Base-by-base conservation (phyloP, 2,329 filamentous ascomycete genomes). In the Beauveria bassiana region DNA sequence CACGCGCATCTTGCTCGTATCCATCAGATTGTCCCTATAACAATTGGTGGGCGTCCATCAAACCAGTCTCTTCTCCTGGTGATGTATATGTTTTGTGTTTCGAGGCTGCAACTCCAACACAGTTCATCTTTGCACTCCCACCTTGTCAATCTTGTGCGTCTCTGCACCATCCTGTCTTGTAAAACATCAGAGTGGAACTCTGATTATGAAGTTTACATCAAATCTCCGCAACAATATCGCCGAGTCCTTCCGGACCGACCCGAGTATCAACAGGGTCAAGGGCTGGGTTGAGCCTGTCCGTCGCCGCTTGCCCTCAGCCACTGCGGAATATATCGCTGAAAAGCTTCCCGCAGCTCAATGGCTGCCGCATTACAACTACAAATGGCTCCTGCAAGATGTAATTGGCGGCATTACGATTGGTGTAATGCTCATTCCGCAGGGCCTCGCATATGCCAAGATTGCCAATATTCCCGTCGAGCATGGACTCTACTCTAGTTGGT, bases 321-420 rank as follows among this genome's bases (percentile, higher is more conserved):
- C 82, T 1, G 76, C 71, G 5, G 78, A 84, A 55, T 88, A 88
- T 66, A 72, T 83, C 7, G 63, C 79, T 40, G 83, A 85, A 64
- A 88, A 87, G 68, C 73, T 86, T 3, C 86, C 85, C 1, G 81
- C 87, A 47, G 72, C 84, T 9, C 79, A 82, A 55, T 88, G 86
- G 86, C 75, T 88, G 1, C 84, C 86, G 12, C 77, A 76, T 51
- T 88, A 88, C 70, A 78, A 84, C 20, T 79, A 77, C 5, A 73
- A 78, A 77, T 89, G 85, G 85, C 68, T 88, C 1, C 62, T 84
- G 20, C 83, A 84, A 67, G 85, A 89, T 68, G 70, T 81, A 12
- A 81, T 88, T 65, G 84, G 83, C 12, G 86, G 86, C 20, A 75
- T 83, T 65, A 88, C 82, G 14, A 73, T 87, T 28, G 84, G 82